Conservation (phyloP, 352 stramenopile genomes). For the Pythium oligandrum region DNA sequence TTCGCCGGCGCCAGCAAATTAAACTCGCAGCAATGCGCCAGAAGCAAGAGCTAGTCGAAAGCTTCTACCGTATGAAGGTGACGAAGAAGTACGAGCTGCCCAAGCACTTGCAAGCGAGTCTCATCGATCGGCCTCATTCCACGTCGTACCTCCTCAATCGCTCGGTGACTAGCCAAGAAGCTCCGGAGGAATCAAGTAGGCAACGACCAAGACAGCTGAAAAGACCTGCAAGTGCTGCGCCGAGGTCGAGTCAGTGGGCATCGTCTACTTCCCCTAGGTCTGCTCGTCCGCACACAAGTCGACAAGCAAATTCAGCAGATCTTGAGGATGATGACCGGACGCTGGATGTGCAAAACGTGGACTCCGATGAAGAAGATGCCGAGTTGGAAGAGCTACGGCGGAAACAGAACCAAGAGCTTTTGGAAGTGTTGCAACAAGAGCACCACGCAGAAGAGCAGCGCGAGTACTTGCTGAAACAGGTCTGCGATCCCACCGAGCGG, state of each 20-base stretch:
- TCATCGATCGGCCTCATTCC: constrained; percentile 30
- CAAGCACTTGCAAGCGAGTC: constrained; percentile 36
- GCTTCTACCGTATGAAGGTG: constrained; percentile 81
- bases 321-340: constrained; percentile 16
- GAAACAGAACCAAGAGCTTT: constrained; percentile 67
- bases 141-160: constrained; percentile 19
- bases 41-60: constrained; percentile 72
- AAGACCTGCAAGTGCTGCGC: constrained; percentile 31
- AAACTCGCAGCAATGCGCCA: constrained; percentile 52
- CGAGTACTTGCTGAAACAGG: constrained; percentile 53
- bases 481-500: constrained; percentile 27
- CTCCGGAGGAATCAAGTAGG: too few relatives aligned
- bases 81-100: constrained; percentile 71
- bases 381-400: constrained; percentile 52
- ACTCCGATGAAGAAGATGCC: constrained; percentile 12
- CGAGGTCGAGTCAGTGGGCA: constrained; percentile 14
- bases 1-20: constrained; percentile 61
- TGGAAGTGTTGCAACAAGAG: constrained; percentile 69
- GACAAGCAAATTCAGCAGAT: constrained; percentile 9
- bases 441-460: constrained; percentile 80
- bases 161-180: neutral
- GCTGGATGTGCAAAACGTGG: constrained; percentile 15
- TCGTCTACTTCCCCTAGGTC: constrained; percentile 10
- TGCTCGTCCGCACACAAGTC: constrained; percentile 12
- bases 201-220: constrained; percentile 10